Evolutionary conservation across 768 basidiomycete genomes (phyloP).

Genomic region (Kwoniella dendrophila): DNA sequence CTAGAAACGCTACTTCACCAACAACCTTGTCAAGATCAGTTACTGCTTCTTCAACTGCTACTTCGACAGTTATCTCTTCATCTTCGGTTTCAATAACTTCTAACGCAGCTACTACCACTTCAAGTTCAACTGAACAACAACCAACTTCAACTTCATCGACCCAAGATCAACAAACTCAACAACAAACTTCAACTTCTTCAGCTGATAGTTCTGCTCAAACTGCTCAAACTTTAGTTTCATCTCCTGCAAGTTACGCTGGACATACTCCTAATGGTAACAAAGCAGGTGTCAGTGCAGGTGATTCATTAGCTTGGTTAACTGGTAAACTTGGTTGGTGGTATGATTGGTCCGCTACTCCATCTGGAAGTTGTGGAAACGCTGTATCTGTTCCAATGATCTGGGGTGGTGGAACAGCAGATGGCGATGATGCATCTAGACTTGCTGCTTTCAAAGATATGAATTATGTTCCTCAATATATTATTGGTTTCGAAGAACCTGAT

Average conservation of each 20-base stretch:
- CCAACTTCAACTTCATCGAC: background rate
- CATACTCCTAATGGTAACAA: conserved; percentile 45
- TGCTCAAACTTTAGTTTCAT: background rate
- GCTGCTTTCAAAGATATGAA: conserved; percentile 34
- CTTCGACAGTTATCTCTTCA: background rate
- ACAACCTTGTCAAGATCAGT: background rate
- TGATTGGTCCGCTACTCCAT: conserved; percentile 41
- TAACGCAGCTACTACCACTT: background rate
- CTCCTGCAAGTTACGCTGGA: conserved; percentile 5
- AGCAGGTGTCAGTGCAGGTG: conserved; percentile 48
- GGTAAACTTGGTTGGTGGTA: conserved; percentile 52
- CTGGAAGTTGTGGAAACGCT: conserved; percentile 26
- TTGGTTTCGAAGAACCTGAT: conserved; percentile 53
- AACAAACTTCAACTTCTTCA: background rate
- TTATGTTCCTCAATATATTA: conserved; percentile 37
- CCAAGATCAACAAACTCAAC: conserved; percentile 1
- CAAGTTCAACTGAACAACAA: conserved; percentile 7
- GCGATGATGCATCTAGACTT: conserved; percentile 38
- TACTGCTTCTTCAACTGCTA: background rate
- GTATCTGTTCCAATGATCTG: conserved; percentile 47
- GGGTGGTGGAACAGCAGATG: conserved; percentile 39
- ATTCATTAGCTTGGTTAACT: conserved; percentile 30
- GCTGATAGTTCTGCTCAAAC: background rate
- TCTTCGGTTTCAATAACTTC: background rate
- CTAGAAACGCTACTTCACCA: conserved; percentile 3